phyloP scores from a whole-genome alignment of 441 rosid species.

The Erodium trifolium region DNA sequence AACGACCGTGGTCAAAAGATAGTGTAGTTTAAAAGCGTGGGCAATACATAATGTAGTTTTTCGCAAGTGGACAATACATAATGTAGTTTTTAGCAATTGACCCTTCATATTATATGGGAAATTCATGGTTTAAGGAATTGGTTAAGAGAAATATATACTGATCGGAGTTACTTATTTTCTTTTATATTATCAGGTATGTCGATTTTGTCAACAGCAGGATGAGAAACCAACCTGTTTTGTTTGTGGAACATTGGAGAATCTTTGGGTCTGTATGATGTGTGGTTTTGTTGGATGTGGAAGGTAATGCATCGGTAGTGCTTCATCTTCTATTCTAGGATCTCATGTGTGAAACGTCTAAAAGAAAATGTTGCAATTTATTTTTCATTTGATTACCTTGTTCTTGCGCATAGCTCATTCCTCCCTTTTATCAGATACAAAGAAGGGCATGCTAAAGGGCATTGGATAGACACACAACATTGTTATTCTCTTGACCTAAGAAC shows the following conservation, averaged over 20 bases:
- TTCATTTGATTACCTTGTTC: conserved; percentile 1
- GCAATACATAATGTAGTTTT: too few species aligned
- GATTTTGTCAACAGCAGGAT: conserved; percentile 82
- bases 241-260: conserved; percentile 66
- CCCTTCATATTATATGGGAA: background rate
- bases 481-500: conserved; percentile 79
- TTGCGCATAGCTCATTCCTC: conserved; percentile 5
- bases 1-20: too few species aligned
- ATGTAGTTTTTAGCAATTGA: too few species aligned
- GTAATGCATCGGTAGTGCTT: conserved; percentile 27
- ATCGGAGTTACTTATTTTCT: conserved; percentile 5
- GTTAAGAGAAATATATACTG: background rate
- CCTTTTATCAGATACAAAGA: conserved; percentile 64
- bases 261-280: conserved; percentile 88
- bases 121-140: background rate
- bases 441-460: conserved; percentile 76
- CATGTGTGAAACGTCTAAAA: background rate
- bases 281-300: conserved; percentile 96
- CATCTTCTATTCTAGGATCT: background rate
- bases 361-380: background rate
- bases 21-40: too few species aligned
- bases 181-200: conserved; percentile 56
- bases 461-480: conserved; percentile 80
- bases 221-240: conserved; percentile 67
- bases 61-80: too few species aligned